Conservation (phyloP, 75 land plant genomes). For the Azolla pinnata region DNA sequence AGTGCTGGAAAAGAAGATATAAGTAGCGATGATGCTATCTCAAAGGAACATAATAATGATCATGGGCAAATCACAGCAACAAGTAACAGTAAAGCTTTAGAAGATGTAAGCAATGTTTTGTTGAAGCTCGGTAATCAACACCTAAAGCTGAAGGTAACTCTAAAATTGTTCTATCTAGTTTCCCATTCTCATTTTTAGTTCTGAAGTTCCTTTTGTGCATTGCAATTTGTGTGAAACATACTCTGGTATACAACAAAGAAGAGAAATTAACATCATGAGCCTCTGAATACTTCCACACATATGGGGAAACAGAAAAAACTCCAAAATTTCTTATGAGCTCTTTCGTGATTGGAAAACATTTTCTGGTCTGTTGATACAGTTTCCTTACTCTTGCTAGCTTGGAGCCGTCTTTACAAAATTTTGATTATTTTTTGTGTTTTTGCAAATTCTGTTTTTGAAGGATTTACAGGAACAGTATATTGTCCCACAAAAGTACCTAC, state of each 20-base stretch:
- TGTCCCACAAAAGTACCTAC: conserved; percentile 9
- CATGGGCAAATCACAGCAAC: conserved; percentile 7
- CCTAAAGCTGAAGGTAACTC: conserved; percentile 46
- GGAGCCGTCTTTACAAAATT: background rate
- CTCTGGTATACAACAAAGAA: too few species aligned
- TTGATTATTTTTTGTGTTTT: background rate
- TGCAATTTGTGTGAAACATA: background rate
- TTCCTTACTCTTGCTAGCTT: too few species aligned
- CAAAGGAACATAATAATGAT: conserved; percentile 5
- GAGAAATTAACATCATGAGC: background rate
- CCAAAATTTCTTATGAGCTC: too few species aligned
- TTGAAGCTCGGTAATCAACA: conserved; percentile 33
- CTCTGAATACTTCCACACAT: too few species aligned
- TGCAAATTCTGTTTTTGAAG: conserved; percentile 12
- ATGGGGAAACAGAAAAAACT: too few species aligned
- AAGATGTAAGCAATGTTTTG: conserved; percentile 30
- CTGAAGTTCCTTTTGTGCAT: too few species aligned
- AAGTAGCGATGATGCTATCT: conserved; percentile 8
- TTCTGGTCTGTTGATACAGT: too few species aligned
- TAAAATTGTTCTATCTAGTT: background rate
- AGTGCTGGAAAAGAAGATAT: conserved; percentile 21
- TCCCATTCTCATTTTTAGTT: too few species aligned
- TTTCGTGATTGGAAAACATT: too few species aligned
- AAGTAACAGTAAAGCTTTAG: conserved; percentile 9
- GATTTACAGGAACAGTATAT: conserved; percentile 26